Evolutionary conservation across 108 stramenopile species (phyloP).

Genomic region (Aurantiochytrium sp.): DNA sequence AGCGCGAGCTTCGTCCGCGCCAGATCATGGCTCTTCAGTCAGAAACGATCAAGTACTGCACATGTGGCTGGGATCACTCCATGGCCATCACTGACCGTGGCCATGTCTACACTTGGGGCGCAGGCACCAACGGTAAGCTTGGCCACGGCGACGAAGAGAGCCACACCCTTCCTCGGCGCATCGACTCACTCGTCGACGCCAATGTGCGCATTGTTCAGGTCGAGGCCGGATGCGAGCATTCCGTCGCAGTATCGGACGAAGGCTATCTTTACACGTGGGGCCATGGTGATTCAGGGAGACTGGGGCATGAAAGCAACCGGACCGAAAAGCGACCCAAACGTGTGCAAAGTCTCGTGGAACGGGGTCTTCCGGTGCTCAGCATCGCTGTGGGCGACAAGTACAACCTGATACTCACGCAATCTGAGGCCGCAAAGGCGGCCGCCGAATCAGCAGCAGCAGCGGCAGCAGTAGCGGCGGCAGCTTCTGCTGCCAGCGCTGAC

Average conservation of each 20-base stretch:
- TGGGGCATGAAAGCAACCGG: conserved; percentile 32
- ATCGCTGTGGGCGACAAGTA: conserved; percentile 14
- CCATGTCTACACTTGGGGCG: conserved; percentile 32
- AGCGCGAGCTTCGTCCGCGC: conserved; percentile 22
- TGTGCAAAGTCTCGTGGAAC: background rate
- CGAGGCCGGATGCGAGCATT: conserved; percentile 47
- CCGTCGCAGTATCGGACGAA: conserved; percentile 33
- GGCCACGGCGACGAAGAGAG: conserved; percentile 34
- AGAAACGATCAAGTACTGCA: conserved; percentile 25
- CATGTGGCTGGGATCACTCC: conserved; percentile 50
- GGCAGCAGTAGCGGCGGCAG: background rate
- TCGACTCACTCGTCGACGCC: background rate
- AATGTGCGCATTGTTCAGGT: conserved; percentile 28
- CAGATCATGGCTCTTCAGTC: background rate
- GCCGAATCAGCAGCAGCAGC: background rate
- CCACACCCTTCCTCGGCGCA: background rate
- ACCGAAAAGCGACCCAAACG: conserved; percentile 11
- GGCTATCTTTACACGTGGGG: conserved; percentile 33
- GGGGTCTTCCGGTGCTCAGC: background rate
- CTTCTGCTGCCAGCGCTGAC: too few relatives aligned
- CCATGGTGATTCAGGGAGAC: conserved; percentile 31
- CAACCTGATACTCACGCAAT: background rate
- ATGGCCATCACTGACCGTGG: conserved; percentile 31
- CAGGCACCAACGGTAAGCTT: conserved; percentile 37
- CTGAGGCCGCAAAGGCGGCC: background rate